A percentile compares a stretch with the other conserved stretches of the same genome.
Conservation (phyloP, 768 basidiomycete genomes). For the Cystofilobasidium capitatum region DNA sequence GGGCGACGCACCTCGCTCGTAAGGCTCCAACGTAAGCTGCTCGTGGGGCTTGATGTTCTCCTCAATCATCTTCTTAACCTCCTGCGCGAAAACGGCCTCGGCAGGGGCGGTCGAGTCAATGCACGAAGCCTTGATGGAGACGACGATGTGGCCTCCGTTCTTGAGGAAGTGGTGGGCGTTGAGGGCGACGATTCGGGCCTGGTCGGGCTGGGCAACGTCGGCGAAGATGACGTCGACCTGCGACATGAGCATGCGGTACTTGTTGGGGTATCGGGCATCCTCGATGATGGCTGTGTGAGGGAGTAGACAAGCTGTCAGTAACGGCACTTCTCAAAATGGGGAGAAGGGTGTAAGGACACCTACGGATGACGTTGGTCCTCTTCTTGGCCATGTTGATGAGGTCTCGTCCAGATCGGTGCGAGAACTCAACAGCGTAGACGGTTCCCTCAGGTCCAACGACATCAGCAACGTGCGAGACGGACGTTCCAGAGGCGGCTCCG, state of each 20-base stretch:
- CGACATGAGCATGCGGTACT: constrained; percentile 92
- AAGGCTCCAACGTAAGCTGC: constrained; percentile 80
- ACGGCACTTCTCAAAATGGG: background rate
- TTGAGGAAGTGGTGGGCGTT: constrained; percentile 96
- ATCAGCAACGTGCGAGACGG: constrained; percentile 97
- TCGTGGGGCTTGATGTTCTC: constrained; percentile 84
- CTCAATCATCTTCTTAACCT: constrained; percentile 69
- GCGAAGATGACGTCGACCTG: constrained; percentile 96
- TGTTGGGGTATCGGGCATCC: constrained; percentile 91
- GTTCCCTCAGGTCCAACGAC: constrained; percentile 95
- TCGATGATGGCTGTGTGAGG: constrained; percentile 73
- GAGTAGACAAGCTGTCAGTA: background rate
- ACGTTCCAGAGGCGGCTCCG: constrained; percentile 94
- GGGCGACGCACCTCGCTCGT: constrained; percentile 39
- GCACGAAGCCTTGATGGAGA: constrained; percentile 98
- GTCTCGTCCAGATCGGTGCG: constrained; percentile 89
- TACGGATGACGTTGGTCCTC: constrained; percentile 96
- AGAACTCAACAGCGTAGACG: constrained; percentile 98
- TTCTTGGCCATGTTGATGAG: constrained; percentile 99
- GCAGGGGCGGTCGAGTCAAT: constrained; percentile 92
- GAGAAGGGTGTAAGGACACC: constrained; percentile 39
- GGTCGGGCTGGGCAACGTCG: constrained; percentile 96
- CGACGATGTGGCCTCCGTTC: constrained; percentile 79
- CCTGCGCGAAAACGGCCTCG: constrained; percentile 72
- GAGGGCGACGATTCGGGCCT: constrained; percentile 86